These are phyloP conservation scores for Botrytis galanthina DNA, from an alignment of 2,329 filamentous ascomycete species.

Conservation along the genomic window DNA sequence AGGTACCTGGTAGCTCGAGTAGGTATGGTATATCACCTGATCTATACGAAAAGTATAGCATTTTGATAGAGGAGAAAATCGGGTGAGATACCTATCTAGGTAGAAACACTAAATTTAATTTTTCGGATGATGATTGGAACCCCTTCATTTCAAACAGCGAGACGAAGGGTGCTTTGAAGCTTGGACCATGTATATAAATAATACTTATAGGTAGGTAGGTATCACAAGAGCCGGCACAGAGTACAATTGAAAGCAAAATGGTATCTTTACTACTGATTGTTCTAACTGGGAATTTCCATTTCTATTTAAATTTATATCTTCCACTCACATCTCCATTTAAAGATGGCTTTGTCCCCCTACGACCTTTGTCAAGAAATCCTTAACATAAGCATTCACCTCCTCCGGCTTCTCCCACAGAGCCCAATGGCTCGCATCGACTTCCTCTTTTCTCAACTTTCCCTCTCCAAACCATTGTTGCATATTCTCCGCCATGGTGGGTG, in stretches of 20 bases:
- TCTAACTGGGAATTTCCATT: neutral
- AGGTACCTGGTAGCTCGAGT: too few relatives aligned
- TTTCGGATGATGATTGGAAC: neutral
- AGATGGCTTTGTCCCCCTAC: conserved; percentile 14
- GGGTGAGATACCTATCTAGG: neutral
- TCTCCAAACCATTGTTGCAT: conserved; percentile 64
- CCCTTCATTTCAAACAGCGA: neutral
- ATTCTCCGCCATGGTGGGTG: conserved; percentile 63
- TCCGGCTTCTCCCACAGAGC: conserved; percentile 70
- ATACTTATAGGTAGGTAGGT: neutral
- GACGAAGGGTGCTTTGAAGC: neutral
- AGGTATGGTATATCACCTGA: neutral
- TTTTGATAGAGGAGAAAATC: neutral
- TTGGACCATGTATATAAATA: neutral
- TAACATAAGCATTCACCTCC: conserved; percentile 64
- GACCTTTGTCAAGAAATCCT: conserved; percentile 35
- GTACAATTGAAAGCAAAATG: neutral
- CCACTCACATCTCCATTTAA: neutral
- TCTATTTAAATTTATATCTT: neutral
- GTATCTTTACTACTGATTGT: neutral
- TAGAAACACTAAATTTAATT: neutral
- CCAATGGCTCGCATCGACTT: conserved; percentile 78
- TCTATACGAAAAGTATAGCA: neutral
- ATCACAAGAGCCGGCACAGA: neutral
- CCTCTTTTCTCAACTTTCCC: conserved; percentile 52